phyloP scores from a whole-genome alignment of 2,329 filamentous ascomycete genomes.

The Mycosphaerella arachidis region DNA sequence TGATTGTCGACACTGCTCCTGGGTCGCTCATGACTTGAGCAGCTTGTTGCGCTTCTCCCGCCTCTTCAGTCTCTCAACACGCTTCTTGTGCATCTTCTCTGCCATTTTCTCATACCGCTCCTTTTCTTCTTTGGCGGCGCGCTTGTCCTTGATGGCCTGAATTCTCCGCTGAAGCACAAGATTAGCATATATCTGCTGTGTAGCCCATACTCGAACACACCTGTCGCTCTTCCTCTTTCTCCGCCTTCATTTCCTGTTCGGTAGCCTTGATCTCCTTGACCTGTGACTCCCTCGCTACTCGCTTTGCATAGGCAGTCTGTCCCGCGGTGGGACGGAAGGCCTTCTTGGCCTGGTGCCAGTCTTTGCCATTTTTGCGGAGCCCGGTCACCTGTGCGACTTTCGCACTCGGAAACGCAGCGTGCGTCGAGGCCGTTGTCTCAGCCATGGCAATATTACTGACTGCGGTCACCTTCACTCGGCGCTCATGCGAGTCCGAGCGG shows the following conservation, averaged over 20 bases:
- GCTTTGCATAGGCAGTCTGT: constrained; percentile 72
- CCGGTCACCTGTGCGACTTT: constrained; percentile 39
- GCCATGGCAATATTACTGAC: constrained; percentile 7
- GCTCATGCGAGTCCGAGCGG: background rate
- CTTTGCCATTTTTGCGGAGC: constrained; percentile 89
- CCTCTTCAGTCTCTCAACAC: constrained; percentile 86
- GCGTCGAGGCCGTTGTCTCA: constrained; percentile 28
- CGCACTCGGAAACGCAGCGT: constrained; percentile 32
- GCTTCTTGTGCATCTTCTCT: constrained; percentile 95
- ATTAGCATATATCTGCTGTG: constrained; percentile 14
- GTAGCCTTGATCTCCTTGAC: constrained; percentile 79
- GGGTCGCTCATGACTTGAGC: constrained; percentile 43
- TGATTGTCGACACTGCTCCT: background rate
- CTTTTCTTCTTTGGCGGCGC: constrained; percentile 85
- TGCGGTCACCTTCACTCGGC: background rate
- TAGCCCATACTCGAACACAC: constrained; percentile 46
- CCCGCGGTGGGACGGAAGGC: constrained; percentile 80
- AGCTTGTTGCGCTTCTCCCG: constrained; percentile 95
- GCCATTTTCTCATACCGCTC: constrained; percentile 90
- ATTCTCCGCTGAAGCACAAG: constrained; percentile 59
- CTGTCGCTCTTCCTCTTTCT: constrained; percentile 85
- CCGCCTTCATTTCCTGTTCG: constrained; percentile 92
- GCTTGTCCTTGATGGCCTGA: constrained; percentile 76
- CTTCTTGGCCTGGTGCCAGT: constrained; percentile 81
- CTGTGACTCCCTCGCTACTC: constrained; percentile 64